A percentile compares a stretch with the other conserved stretches of the same genome.
phyloP scores from a whole-genome alignment of 2,329 filamentous ascomycete species.

The Alternaria ethzedia region DNA sequence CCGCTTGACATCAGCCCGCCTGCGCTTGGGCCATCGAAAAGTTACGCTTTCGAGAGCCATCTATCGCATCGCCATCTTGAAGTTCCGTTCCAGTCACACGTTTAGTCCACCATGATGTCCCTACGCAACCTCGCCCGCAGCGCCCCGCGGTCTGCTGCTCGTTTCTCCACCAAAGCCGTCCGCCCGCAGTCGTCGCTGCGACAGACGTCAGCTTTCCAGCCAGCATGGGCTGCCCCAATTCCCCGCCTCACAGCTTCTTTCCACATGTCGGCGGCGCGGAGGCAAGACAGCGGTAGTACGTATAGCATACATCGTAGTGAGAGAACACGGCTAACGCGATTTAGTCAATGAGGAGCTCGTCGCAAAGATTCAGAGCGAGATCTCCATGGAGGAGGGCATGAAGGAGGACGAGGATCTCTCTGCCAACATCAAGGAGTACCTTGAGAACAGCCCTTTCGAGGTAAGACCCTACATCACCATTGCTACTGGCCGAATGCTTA shows the following conservation, averaged over 20 bases:
- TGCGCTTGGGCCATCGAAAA: conserved; percentile 30
- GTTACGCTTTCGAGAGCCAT: conserved; percentile 19
- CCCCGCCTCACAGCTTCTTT: conserved; percentile 50
- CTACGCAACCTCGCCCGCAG: conserved; percentile 54
- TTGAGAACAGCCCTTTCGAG: conserved; percentile 84
- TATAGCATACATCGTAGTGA: background rate
- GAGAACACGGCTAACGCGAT: conserved; percentile 16
- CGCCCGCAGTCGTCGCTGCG: conserved; percentile 47
- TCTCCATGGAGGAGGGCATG: conserved; percentile 75
- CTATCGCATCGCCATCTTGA: conserved; percentile 10
- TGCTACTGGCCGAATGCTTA: conserved; percentile 2
- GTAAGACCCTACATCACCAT: conserved; percentile 49
- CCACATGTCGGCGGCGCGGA: conserved; percentile 49
- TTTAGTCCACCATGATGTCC: conserved; percentile 50
- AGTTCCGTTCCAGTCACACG: background rate
- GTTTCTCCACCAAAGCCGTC: conserved; percentile 48
- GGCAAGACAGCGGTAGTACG: conserved; percentile 43
- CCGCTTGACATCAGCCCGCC: conserved; percentile 24
- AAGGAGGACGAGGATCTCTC: conserved; percentile 75
- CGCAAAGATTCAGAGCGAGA: conserved; percentile 73
- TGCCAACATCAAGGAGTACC: conserved; percentile 82
- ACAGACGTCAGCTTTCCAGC: conserved; percentile 41
- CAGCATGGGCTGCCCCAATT: conserved; percentile 39
- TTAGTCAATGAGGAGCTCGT: conserved; percentile 75
- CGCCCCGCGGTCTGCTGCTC: conserved; percentile 52